These are phyloP conservation scores for Corymbia maculata DNA, from an alignment of 345 rosid genomes.

Conservation along the genomic window DNA sequence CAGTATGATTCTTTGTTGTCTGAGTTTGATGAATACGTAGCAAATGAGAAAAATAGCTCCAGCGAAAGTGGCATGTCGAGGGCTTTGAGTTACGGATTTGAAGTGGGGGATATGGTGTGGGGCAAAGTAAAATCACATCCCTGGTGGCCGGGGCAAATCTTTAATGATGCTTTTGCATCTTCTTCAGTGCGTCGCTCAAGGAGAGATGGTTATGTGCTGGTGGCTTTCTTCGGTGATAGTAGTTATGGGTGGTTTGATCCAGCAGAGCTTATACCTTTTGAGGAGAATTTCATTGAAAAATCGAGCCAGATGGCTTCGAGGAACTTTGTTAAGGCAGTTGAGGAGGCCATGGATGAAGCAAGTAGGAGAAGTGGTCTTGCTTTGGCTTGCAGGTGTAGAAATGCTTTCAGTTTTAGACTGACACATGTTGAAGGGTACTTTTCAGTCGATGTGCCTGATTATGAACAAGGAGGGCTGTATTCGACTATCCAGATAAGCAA, in stretches of 20 bases:
- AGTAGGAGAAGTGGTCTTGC: constrained; percentile 78
- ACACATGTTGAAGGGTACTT: constrained; percentile 56
- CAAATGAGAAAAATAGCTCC: constrained; percentile 54
- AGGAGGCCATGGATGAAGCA: constrained; percentile 89
- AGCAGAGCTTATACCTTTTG: constrained; percentile 89
- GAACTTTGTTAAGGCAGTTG: constrained; percentile 77
- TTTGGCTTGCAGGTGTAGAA: constrained; percentile 81
- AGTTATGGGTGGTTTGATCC: constrained; percentile 99
- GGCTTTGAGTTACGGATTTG: constrained; percentile 72
- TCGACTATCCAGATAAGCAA: constrained; percentile 62
- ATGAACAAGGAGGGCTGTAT: constrained; percentile 65
- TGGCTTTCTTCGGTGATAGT: constrained; percentile 96
- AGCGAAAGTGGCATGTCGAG: constrained; percentile 49
- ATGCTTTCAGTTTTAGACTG: constrained; percentile 59
- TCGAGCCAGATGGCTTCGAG: constrained; percentile 57
- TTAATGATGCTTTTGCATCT: constrained; percentile 78
- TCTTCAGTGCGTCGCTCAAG: constrained; percentile 76
- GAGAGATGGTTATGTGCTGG: constrained; percentile 78
- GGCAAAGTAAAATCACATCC: constrained; percentile 99
- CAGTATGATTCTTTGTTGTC: constrained; percentile 43
- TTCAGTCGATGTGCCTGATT: constrained; percentile 86
- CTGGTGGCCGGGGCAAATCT: constrained; percentile 99
- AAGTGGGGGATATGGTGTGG: constrained; percentile 99
- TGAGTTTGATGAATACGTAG: constrained; percentile 88
- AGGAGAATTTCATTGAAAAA: constrained; percentile 52